Base-by-base conservation (phyloP, 2,329 filamentous ascomycete genomes). In the Cladosporium velox region DNA sequence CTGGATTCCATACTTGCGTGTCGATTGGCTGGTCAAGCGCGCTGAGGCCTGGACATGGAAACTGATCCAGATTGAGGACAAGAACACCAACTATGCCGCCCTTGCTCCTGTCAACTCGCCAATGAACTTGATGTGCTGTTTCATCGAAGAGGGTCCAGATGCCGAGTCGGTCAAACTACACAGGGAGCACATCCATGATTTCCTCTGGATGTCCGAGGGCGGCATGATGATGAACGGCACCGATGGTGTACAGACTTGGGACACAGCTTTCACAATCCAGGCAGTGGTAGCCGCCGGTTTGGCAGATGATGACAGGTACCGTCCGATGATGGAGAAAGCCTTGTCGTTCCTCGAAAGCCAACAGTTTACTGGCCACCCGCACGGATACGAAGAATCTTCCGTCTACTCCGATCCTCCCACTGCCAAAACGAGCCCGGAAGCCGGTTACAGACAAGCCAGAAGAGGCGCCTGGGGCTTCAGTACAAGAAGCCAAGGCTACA, bases 401-500 rank as follows among this genome's bases (percentile, higher is more conserved):
- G 68, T 67, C 10, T 76, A 72, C 58, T 73, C 71, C 1, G 74
- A 76, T 59, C 74, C 73, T 5, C 75, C 75, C 12, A 76, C 73
- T 5, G 66, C 70, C 32, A 70, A 70, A 54, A 76, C 74, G 1
- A 67, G 65, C 12, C 66, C 74, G 18, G 70, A 75, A 54, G 68
- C 67, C 21, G 73, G 74, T 30, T 99, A 99, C 77, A 90, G 95
- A 24, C 94, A 98, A 75, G 88, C 90, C 67, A 87, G 94, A 54
- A 97, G 96, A 78, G 95, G 95, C 1, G 95, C 91, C 0, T 99
- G 95, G 95, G 91, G 91, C 0, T 99, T 99, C 77, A 97, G 93
- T 79, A 99, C 90, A 73, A 90, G 88, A 73, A 88, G 90, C 44
- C 95, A 99, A 79, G 95, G 95, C 52, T 99, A 99, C 76, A 93